Conservation (phyloP, 768 basidiomycete genomes). For the Trametes coccinea region DNA sequence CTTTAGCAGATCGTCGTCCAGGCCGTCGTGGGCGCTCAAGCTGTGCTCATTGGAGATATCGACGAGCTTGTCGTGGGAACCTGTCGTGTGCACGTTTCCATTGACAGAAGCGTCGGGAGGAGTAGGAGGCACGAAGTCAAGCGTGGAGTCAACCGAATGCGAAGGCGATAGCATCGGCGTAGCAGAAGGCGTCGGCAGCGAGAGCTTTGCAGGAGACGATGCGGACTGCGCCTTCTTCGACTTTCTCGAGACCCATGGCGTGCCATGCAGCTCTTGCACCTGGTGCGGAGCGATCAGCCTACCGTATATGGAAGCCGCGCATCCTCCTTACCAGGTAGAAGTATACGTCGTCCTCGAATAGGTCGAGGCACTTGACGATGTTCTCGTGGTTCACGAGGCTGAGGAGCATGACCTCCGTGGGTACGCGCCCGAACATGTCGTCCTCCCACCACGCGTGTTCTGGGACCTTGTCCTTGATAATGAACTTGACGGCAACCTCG, state of each 20-base stretch:
- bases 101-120: constrained; percentile 31
- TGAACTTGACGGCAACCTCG: constrained; percentile 95
- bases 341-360: constrained; percentile 81
- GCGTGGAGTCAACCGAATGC: constrained; percentile 47
- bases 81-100: constrained; percentile 1
- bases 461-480: constrained; percentile 72
- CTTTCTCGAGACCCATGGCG: constrained; percentile 70
- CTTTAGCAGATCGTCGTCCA: constrained; percentile 12
- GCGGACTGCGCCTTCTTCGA: constrained; percentile 35
- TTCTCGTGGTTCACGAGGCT: constrained; percentile 73
- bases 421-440: constrained; percentile 60
- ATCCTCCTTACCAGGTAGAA: constrained; percentile 76
- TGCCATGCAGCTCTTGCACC: constrained; percentile 93
- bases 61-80: constrained; percentile 2
- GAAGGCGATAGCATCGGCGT: constrained; percentile 62
- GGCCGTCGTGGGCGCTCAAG: neutral
- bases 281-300: constrained; percentile 32
- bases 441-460: constrained; percentile 66
- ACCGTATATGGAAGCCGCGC: constrained; percentile 9
- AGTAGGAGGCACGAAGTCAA: constrained; percentile 45
- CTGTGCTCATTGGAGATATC: constrained; percentile 2
- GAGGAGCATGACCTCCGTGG: constrained; percentile 81
- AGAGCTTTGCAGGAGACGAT: constrained; percentile 30
- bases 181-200: constrained; percentile 50
- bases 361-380: constrained; percentile 79